Percentiles rank a stretch among this genome's conserved stretches.
Conservation (phyloP, 2,329 filamentous ascomycete species). For the Chaetomium olivaceum region DNA sequence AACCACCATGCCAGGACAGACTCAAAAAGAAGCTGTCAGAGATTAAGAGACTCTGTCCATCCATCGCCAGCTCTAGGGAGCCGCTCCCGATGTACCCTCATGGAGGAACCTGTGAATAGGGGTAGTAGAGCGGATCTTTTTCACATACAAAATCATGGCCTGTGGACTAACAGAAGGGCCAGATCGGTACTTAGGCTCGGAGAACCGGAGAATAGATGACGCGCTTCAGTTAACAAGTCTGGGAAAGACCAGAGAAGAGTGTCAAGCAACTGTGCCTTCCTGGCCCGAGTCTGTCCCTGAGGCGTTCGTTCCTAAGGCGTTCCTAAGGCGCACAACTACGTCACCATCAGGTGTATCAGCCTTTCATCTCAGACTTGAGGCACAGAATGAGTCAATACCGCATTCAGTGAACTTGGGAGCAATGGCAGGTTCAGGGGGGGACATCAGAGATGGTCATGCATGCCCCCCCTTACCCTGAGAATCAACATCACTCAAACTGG, state of each 20-base stretch:
- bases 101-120: no score
- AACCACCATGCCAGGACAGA: background rate
- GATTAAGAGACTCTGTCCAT: background rate
- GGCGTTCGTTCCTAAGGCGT: background rate
- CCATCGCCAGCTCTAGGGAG: background rate
- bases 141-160: background rate
- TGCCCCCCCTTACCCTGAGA: background rate
- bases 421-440: no score
- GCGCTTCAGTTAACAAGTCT: background rate
- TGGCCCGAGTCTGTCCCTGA: background rate
- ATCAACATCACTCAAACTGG: background rate
- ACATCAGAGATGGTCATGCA: background rate
- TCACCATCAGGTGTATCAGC: background rate
- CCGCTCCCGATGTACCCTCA: no score
- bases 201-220: background rate
- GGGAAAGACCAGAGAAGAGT: background rate
- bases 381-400: background rate
- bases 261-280: background rate
- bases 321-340: background rate
- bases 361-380: background rate
- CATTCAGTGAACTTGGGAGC: background rate
- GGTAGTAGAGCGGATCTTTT: background rate
- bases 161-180: background rate
- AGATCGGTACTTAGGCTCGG: background rate
- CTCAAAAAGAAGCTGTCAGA: background rate